phyloP scores from a whole-genome alignment of 2,329 filamentous ascomycete genomes.

The Phaeophleospora eucalypticola region DNA sequence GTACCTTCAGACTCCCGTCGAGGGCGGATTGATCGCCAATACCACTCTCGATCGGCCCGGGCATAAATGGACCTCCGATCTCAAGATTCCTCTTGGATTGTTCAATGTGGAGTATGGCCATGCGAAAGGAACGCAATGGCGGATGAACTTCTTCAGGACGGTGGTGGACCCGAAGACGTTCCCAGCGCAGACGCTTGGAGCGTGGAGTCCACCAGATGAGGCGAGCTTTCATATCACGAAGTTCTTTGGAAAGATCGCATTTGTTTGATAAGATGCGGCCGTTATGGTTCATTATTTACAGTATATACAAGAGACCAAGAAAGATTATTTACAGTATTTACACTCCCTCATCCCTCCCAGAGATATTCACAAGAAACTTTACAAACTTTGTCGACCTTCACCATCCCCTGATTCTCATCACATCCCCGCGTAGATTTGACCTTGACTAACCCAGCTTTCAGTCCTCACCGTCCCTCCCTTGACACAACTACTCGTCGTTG shows the following conservation, averaged over 20 bases:
- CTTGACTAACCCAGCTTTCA: too few relatives aligned
- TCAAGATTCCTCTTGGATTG: constrained; percentile 12
- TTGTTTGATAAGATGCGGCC: too few relatives aligned
- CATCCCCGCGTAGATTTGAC: too few relatives aligned
- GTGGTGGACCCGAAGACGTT: constrained; percentile 10
- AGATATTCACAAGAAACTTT: too few relatives aligned
- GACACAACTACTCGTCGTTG: constrained; percentile 15
- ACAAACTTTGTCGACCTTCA: too few relatives aligned
- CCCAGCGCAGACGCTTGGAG: constrained; percentile 9
- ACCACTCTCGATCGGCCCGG: constrained; percentile 6
- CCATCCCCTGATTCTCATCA: too few relatives aligned
- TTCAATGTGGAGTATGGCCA: constrained; percentile 13
- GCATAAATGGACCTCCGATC: constrained; percentile 8
- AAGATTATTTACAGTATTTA: too few relatives aligned
- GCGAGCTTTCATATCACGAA: constrained; percentile 15
- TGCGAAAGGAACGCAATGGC: constrained; percentile 14
- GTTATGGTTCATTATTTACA: too few relatives aligned
- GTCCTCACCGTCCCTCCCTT: too few relatives aligned
- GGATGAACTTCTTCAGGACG: constrained; percentile 20
- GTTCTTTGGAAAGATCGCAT: constrained; percentile 12
- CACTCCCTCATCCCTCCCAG: too few relatives aligned
- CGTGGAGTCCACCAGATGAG: constrained; percentile 11
- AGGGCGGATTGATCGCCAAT: constrained; percentile 5
- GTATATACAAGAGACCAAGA: too few relatives aligned
- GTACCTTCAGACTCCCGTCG: constrained; percentile 4